A percentile compares a stretch with the other conserved stretches of the same genome.
These are phyloP conservation scores for Iris macrosiphon DNA, from an alignment of 106 monocot species.

Conservation along the genomic window DNA sequence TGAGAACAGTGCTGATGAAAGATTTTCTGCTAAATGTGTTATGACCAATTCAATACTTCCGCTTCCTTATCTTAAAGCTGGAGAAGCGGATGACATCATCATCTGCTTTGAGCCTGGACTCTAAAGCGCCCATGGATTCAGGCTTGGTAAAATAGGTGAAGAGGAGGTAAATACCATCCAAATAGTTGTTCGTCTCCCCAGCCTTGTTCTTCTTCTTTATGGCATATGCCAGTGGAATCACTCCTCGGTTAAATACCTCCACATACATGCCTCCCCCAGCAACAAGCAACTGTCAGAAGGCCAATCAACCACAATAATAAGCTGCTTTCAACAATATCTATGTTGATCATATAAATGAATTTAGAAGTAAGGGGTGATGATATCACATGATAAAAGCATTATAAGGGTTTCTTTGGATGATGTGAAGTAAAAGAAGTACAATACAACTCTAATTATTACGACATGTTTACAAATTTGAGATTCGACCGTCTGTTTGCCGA, in stretches of 20 bases:
- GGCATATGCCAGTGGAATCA: conserved; percentile 82
- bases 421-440: too few relatives aligned
- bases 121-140: conserved; percentile 55
- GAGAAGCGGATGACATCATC: conserved; percentile 80
- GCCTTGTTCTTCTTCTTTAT: conserved; percentile 88
- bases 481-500: too few relatives aligned
- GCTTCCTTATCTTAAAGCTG: conserved; percentile 65
- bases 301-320: neutral
- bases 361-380: too few relatives aligned
- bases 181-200: conserved; percentile 68
- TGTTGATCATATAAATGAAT: too few relatives aligned
- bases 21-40: neutral
- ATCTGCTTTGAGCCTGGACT: conserved; percentile 44
- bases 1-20: neutral
- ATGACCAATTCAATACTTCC: conserved; percentile 27
- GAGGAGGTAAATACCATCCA: conserved; percentile 87
- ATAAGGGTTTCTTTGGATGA: too few relatives aligned
- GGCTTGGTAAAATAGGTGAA: conserved; percentile 93
- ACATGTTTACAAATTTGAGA: too few relatives aligned
- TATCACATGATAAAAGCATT: too few relatives aligned
- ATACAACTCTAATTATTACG: too few relatives aligned
- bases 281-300: conserved; percentile 52
- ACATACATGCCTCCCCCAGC: conserved; percentile 93
- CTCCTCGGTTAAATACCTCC: conserved; percentile 85
- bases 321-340: too few relatives aligned